Percentiles rank a stretch among this genome's conserved stretches.
Evolutionary conservation across 129 eudicot genomes (phyloP).

Genomic region (Flaveria bidentis): DNA sequence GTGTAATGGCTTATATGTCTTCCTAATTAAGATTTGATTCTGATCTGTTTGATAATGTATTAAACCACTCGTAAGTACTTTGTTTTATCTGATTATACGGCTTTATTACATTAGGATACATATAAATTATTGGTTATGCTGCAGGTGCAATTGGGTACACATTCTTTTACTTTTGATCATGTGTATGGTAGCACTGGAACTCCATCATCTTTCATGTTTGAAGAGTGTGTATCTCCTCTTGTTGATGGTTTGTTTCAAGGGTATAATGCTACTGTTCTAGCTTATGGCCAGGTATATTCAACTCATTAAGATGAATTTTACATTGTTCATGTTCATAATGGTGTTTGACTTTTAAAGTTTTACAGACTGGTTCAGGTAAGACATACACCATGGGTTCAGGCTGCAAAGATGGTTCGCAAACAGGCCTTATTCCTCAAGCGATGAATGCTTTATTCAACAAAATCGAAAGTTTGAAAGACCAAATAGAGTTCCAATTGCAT

Average conservation of each 20-base stretch:
- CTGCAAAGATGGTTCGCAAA: slow-evolving; percentile 64
- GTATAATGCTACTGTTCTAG: slow-evolving; percentile 96
- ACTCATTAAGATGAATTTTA: background rate
- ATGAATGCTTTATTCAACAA: slow-evolving; percentile 84
- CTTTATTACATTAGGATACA: background rate
- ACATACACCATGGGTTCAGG: slow-evolving; percentile 98
- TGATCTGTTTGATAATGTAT: slow-evolving; percentile 14
- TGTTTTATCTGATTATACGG: background rate
- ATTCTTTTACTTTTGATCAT: slow-evolving; percentile 95
- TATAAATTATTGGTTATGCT: background rate
- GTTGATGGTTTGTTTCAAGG: slow-evolving; percentile 99
- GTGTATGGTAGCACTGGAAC: slow-evolving; percentile 86
- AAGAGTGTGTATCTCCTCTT: slow-evolving; percentile 95
- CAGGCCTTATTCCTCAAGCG: slow-evolving; percentile 84
- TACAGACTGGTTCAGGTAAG: slow-evolving; percentile 98
- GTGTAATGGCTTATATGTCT: no score
- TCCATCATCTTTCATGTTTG: slow-evolving; percentile 75
- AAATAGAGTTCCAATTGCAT: slow-evolving; percentile 77
- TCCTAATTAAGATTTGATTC: slow-evolving; percentile 2
- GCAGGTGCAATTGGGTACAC: slow-evolving; percentile 94
- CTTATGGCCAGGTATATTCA: slow-evolving; percentile 87
- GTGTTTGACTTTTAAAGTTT: slow-evolving; percentile 32
- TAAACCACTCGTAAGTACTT: background rate
- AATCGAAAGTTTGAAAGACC: slow-evolving; percentile 74
- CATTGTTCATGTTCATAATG: slow-evolving; percentile 13